These are phyloP conservation scores for Powellomyces hirtus DNA, from an alignment of 192 early-diverging fungal species.

Conservation along the genomic window DNA sequence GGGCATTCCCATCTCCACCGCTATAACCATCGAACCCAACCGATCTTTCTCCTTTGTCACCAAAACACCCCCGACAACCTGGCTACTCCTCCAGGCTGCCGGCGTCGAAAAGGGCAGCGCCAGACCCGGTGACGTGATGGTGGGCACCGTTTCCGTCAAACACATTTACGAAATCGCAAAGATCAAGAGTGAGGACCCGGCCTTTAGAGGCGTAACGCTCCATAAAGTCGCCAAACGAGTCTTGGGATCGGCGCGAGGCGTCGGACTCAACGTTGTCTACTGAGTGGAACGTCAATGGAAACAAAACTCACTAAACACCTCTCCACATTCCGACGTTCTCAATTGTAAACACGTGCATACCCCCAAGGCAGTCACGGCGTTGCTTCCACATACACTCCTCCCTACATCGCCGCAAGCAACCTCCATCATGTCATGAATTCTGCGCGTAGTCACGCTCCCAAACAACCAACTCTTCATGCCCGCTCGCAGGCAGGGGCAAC, in stretches of 20 bases:
- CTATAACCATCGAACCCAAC: conserved; percentile 87
- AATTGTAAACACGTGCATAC: no score
- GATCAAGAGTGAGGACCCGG: conserved; percentile 81
- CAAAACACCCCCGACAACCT: conserved; percentile 84
- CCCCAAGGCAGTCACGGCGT: no score
- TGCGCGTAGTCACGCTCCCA: no score
- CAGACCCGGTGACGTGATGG: conserved; percentile 68
- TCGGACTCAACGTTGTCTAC: conserved; percentile 80
- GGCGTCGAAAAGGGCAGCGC: conserved; percentile 82
- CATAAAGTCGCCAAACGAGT: conserved; percentile 70
- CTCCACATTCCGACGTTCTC: no score
- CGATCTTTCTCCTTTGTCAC: conserved; percentile 86
- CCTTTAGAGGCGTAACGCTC: conserved; percentile 68
- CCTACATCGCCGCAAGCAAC: no score
- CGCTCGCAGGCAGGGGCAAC: no score
- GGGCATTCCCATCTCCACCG: conserved; percentile 80
- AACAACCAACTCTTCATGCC: no score
- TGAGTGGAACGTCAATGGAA: no score
- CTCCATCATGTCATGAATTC: no score
- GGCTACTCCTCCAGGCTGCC: conserved; percentile 82
- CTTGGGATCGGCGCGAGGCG: conserved; percentile 71
- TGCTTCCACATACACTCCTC: no score
- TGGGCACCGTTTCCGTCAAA: conserved; percentile 83
- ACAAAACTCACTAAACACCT: no score
- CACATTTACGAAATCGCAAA: conserved; percentile 94